phyloP scores from a whole-genome alignment of 345 rosid species.

The Pelargonium nanum region DNA sequence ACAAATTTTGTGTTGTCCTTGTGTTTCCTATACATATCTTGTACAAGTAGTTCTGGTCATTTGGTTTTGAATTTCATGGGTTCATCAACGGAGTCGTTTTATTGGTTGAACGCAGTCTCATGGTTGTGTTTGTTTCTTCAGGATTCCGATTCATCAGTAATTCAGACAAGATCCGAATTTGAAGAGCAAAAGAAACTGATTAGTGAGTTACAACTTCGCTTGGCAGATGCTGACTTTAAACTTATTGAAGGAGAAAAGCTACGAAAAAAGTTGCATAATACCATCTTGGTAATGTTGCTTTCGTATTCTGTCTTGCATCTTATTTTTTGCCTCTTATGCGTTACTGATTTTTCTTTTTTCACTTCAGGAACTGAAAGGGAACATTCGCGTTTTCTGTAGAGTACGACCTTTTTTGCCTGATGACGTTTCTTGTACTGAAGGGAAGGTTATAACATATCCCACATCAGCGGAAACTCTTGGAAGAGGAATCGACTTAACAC shows the following conservation, averaged over 20 bases:
- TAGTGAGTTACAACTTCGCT: conserved; percentile 44
- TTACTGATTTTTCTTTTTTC: conserved; percentile 11
- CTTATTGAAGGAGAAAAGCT: conserved; percentile 85
- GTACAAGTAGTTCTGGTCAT: background rate
- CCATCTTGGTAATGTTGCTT: conserved; percentile 59
- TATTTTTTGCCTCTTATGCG: conserved; percentile 3
- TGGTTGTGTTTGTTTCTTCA: conserved; percentile 19
- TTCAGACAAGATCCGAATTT: conserved; percentile 65
- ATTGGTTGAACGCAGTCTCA: conserved; percentile 5
- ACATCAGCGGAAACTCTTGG: conserved; percentile 65
- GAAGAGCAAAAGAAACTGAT: conserved; percentile 64
- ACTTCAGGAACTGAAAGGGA: conserved; percentile 83
- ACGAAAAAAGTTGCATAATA: conserved; percentile 87
- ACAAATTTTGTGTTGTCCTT: too few relatives aligned
- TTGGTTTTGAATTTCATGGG: background rate
- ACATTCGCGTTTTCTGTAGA: conserved; percentile 96
- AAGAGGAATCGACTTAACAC: conserved; percentile 60
- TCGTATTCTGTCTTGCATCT: background rate
- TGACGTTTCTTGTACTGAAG: conserved; percentile 45
- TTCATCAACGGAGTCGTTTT: background rate
- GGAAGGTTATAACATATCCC: conserved; percentile 56
- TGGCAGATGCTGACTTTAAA: conserved; percentile 83
- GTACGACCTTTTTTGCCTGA: conserved; percentile 79
- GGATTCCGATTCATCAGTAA: conserved; percentile 65
- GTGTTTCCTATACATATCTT: background rate